Base-by-base conservation (phyloP, 2,329 filamentous ascomycete genomes). In the Colletotrichum limetticola region DNA sequence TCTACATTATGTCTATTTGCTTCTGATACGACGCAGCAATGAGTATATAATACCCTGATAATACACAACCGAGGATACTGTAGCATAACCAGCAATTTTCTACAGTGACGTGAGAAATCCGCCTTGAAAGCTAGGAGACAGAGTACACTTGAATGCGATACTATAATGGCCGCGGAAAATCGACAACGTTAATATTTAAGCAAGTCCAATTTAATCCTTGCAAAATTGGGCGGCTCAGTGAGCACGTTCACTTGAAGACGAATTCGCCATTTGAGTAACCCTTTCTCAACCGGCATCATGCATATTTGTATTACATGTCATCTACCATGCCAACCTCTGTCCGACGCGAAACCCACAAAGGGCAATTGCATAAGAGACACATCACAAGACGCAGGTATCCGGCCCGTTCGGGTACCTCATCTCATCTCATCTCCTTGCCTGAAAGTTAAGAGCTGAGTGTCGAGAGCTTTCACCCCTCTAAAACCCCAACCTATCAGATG, bases 401-500 rank as follows among this genome's bases (percentile, higher is more conserved):
- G 42, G 42, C 6, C 14, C 14, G 37, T 49, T n/a, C 42, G 42
- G 4, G 16, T 3, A 11, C 37, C 53, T 56, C 53, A 22, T 56
- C 24, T 5, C 22, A 16, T 6, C 22, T n/a, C 52, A 4, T 35
- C 32, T 12, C 32, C 3, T 12, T 16, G 16, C 52, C 37, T 42
- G 14, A 16, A 7, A 19, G 22, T 11, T 7, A 5, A 55, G 11
- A 55, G 22, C 22, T 1, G 2, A n/a, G 26, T 3, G 26, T 26
- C 11, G 32, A 12, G 32, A 35, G 32, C 11, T 35, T 57, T 37
- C 28, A 32, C 42, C 37, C 14, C 37, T 42, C 37, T 16, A 42
- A 42, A 42, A 16, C 37, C 57, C 32, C 42, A 53, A n/a, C 70
- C 70, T 72, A 72, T 70, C 66, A 72, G 66, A 70, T 72, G 70